A percentile compares a stretch with the other conserved stretches of the same genome.
These are phyloP conservation scores for Pichia sp. DNA, from an alignment of 1,139 yeast species.

Conservation along the genomic window DNA sequence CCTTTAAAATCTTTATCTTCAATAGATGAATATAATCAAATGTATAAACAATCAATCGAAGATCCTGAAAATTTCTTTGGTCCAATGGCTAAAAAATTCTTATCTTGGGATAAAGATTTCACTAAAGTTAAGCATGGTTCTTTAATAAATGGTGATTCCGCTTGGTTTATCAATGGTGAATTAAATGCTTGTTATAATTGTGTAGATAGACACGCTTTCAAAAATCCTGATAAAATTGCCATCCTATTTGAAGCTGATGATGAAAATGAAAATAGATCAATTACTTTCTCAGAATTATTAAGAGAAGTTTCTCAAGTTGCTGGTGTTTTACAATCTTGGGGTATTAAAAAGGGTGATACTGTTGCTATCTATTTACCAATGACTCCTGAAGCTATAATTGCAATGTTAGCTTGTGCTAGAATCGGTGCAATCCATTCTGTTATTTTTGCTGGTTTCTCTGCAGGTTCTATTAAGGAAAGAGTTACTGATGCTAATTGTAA, in stretches of 20 bases:
- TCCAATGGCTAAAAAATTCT: constrained; percentile 66
- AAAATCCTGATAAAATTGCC: constrained; percentile 82
- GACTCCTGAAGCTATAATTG: constrained; percentile 92
- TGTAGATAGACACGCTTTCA: constrained; percentile 92
- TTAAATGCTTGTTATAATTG: constrained; percentile 92
- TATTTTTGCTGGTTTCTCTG: constrained; percentile 92
- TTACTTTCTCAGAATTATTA: constrained; percentile 82
- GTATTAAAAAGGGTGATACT: constrained; percentile 87
- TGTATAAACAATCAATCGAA: constrained; percentile 70
- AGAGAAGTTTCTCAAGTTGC: constrained; percentile 86
- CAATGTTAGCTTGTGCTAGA: constrained; percentile 92
- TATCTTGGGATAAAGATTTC: constrained; percentile 84
- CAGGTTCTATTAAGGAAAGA: constrained; percentile 89
- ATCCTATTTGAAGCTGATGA: constrained; percentile 94
- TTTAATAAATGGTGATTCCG: constrained; percentile 66
- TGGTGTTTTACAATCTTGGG: constrained; percentile 79
- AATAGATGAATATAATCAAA: constrained; percentile 61
- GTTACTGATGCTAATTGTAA: constrained; percentile 81
- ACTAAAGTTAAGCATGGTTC: constrained; percentile 66
- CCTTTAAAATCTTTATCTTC: constrained; percentile 38
- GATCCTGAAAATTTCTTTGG: constrained; percentile 86
- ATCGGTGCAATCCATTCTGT: constrained; percentile 96
- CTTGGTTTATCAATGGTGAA: constrained; percentile 93
- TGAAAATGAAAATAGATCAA: constrained; percentile 60
- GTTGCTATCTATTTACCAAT: constrained; percentile 96